Evolutionary conservation across 106 monocot species (phyloP), one percentile per base, ranked within the genome.

Genomic region (Alisma plantagoaquatica): DNA sequence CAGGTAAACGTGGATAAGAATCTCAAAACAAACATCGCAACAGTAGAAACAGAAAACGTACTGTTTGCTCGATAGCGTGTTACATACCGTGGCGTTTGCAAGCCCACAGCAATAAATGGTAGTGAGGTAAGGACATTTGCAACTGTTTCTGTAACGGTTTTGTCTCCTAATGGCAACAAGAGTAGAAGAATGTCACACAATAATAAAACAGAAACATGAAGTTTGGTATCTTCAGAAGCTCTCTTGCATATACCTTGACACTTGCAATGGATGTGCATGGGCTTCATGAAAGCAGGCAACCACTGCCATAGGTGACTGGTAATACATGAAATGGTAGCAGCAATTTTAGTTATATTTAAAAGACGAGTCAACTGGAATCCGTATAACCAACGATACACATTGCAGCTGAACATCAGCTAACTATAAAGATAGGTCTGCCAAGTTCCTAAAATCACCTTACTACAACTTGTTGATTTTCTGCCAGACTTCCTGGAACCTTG

Each of bases 71-170:
- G 26, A 43, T 22, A 50, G 22, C 9, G 12, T 21, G 57, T 26
- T 59, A 51, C 73, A 66, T 69, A 63, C 92, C 92, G 52, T 67
- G 92, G 86, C 31, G 77, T 43, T 38, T 80, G 86, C 16, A 77
- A 33, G 41, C 92, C 92, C 35, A 92, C 79, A 57, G 77, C 57
- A 61, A 92, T 75, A 49, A 92, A 92, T 49, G 92, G 92, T 10
- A 92, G 42, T 24, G 92, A 92, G n/a, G 92, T 87, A 31, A 87
- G 9, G 20, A 92, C 92, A 61, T 92, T 92, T 27, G 69, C 92
- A 59, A 80, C 24, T 7, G 82, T 92, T 60, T 92, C 92, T 27
- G 58, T 56, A 28, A 79, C 19, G 48, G 31, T 59, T 41, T 56
- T 66, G 54, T 87, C 92, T 65, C 92, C 92, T 87, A 49, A 50